phyloP scores from a whole-genome alignment of 768 basidiomycete genomes.

The Agaricus subrufescens region DNA sequence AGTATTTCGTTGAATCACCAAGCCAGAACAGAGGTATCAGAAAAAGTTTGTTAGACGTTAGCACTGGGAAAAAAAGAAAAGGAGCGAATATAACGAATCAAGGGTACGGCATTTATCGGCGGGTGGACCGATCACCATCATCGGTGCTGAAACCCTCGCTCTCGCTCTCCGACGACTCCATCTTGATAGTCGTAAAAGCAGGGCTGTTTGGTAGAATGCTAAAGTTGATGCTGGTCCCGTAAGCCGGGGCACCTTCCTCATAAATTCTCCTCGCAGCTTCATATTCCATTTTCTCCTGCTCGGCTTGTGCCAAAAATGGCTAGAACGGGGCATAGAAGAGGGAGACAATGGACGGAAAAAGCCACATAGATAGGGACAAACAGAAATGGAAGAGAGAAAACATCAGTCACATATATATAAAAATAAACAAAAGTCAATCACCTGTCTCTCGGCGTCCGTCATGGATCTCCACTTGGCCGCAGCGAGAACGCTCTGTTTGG shows the following conservation, averaged over 20 bases:
- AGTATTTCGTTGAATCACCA: slow-evolving; percentile 10
- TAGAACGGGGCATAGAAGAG: slow-evolving; percentile 22
- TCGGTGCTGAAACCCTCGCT: slow-evolving; percentile 59
- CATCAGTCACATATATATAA: slow-evolving; percentile 1
- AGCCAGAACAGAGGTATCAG: slow-evolving; percentile 9
- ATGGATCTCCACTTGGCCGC: slow-evolving; percentile 92
- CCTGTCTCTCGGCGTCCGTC: slow-evolving; percentile 92
- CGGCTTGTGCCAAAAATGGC: slow-evolving; percentile 92
- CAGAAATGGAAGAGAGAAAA: neutral
- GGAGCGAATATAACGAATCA: neutral
- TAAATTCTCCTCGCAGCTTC: slow-evolving; percentile 82
- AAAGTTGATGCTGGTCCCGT: slow-evolving; percentile 75
- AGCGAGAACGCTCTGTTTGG: slow-evolving; percentile 90
- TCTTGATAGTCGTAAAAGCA: slow-evolving; percentile 54
- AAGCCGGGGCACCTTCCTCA: slow-evolving; percentile 72
- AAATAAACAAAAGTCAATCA: slow-evolving; percentile 25
- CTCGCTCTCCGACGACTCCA: slow-evolving; percentile 61
- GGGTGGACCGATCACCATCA: slow-evolving; percentile 34
- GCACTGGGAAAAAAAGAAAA: slow-evolving; percentile 15
- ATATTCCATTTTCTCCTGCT: slow-evolving; percentile 94
- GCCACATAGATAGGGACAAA: neutral
- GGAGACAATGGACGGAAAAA: slow-evolving; percentile 14
- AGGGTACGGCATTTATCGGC: slow-evolving; percentile 18
- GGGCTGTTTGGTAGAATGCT: slow-evolving; percentile 73
- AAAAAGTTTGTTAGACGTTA: neutral